Evolutionary conservation across 352 stramenopile species (phyloP), one percentile per base, ranked within the genome.

Genomic region (Blastocystis sp.): DNA sequence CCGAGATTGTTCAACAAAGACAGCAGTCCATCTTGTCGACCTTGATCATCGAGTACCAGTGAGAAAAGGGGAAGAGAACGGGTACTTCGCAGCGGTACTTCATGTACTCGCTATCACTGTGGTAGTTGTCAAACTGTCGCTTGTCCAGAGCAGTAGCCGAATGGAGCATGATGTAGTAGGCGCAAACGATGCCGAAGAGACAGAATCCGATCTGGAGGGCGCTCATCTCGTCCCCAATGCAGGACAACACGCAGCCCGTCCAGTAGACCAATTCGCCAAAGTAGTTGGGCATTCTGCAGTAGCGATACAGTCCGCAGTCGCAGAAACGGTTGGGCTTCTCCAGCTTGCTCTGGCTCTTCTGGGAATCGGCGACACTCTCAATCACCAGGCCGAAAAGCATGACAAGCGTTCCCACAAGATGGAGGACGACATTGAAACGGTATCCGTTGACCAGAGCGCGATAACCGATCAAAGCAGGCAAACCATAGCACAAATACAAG

Each of bases 61-160:
- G 62, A 28, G 40, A 41, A 2, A 69, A 40, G 40, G 62, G 62
- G 34, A 69, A 41, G 7, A 69, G 21, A 21, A 69, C 62, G 10
- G 62, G 62, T 2, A 28, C 40, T 40, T 69, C 40, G 21, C 3
- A 41, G 3, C 62, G 62, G 40, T 69, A 69, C 62, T 69, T 28
- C 62, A 69, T 41, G 40, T 69, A 69, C 11, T 69, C 62, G 10
- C 21, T 21, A 28, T 69, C n/a, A 69, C 40, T 69, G 23, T 28
- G 21, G 34, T 69, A 69, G n/a, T 69, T 69, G 19, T 69, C 21
- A 21, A 69, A 69, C n/a, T 69, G 62, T 28, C 40, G 23, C 62
- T 69, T 69, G 40, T 69, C 62, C 62, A 69, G 34, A 11, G 11
- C 10, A 41, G 62, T 28, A 17, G 21, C 62, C 11, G 62, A 17